Evolutionary conservation across 352 stramenopile genomes (phyloP), one percentile per base, ranked within the genome.

Genomic region (Pythium biforme): DNA sequence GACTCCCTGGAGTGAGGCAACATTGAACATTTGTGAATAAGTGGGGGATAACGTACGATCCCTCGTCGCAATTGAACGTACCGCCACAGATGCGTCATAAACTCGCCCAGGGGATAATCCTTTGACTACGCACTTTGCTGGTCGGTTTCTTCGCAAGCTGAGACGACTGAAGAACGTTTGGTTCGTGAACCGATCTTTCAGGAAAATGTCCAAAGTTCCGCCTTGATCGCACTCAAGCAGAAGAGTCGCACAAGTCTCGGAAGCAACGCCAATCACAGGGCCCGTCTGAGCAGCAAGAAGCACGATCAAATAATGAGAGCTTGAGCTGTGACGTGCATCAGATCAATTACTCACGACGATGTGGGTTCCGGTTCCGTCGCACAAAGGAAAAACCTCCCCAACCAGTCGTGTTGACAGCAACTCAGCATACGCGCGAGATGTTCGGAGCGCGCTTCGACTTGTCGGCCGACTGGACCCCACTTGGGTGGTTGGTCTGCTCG

Each of bases 361-460:
- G 9, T 17, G 19, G 3, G 43, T 7, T 3, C 50, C 23, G n/a
- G 7, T 23, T 45, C 14, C 20, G 8, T 46, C 48, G 14, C 22
- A 10, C 48, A 55, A 12, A 9, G 15, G 26, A n/a, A 0, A 25
- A 25, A 55, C 17, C 17, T 41, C 29, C 17, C 48, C 19, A 12
- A 25, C 26, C 51, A 58, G 14, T 47, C 29, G 51, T 39, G 51
- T 58, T 14, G n/a, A 34, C 31, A 31, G 31, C 17, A 58, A 2
- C 8, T 10, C 23, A 15, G 10, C 43, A 39, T 54, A 19, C 11
- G 43, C 45, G 9, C 39, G n/a, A 12, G 41, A 47, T 22, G 27
- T 62, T 53, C 29, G 40, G 41, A 54, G 40, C 25, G n/a, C 46
- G 20, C 33, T 57, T 46, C 33, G 55, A 37, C 49, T 65, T 6